Percentiles rank a stretch among this genome's conserved stretches.
phyloP scores from a whole-genome alignment of 2,329 filamentous ascomycete genomes.

The Verticillium dahliae region DNA sequence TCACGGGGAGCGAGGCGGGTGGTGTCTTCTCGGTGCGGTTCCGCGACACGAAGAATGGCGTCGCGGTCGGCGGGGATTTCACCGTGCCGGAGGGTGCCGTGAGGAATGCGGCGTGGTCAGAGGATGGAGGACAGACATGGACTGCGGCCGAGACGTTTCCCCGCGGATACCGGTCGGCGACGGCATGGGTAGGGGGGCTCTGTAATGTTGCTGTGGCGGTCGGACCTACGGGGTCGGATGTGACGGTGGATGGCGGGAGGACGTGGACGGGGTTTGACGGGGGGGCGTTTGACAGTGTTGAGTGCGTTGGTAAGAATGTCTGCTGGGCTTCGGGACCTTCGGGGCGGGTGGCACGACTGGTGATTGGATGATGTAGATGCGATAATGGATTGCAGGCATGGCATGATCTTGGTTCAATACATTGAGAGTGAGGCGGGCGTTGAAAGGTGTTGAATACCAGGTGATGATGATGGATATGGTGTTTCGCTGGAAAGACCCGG shows the following conservation, averaged over 20 bases:
- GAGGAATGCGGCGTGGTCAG: constrained; percentile 20
- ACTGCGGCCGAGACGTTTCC: constrained; percentile 15
- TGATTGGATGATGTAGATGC: too few relatives aligned
- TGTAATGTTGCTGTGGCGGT: constrained; percentile 20
- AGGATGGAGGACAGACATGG: constrained; percentile 23
- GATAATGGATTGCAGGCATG: too few relatives aligned
- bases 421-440: too few relatives aligned
- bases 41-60: constrained; percentile 16
- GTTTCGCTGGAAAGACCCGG: too few relatives aligned
- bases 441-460: too few relatives aligned
- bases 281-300: constrained; percentile 23
- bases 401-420: too few relatives aligned
- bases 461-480: neutral
- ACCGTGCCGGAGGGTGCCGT: constrained; percentile 13
- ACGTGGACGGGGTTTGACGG: constrained; percentile 21
- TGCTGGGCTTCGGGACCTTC: constrained; percentile 25
- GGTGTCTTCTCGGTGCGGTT: constrained; percentile 26
- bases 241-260: constrained; percentile 19
- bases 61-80: constrained; percentile 24
- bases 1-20: constrained; percentile 18
- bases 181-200: constrained; percentile 19
- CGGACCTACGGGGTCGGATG: constrained; percentile 23
- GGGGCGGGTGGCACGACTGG: constrained; percentile 9
- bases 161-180: constrained; percentile 23
- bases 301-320: constrained; percentile 16